phyloP scores from a whole-genome alignment of 2,329 filamentous ascomycete genomes.

The Paraconiothyrium sp. region DNA sequence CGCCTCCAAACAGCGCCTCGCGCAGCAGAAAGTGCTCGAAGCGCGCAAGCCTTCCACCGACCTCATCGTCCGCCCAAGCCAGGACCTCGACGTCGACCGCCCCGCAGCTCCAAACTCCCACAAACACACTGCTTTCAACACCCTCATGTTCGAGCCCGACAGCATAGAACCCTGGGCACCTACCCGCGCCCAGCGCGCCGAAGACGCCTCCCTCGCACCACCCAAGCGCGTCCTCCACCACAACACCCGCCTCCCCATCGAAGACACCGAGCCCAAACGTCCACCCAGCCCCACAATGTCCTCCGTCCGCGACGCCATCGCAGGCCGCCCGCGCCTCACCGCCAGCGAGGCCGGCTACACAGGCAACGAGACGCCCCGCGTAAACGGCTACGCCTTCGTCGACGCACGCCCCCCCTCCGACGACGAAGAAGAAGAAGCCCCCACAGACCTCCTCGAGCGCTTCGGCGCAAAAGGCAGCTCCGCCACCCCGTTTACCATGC shows the following conservation, averaged over 20 bases:
- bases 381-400: slow-evolving; percentile 95
- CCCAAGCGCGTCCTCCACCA: slow-evolving; percentile 81
- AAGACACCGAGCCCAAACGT: slow-evolving; percentile 53
- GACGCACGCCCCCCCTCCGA: slow-evolving; percentile 86
- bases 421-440: slow-evolving; percentile 47
- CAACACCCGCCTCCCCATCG: slow-evolving; percentile 79
- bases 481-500: slow-evolving; percentile 72
- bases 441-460: slow-evolving; percentile 55
- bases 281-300: slow-evolving; percentile 86
- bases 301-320: slow-evolving; percentile 82
- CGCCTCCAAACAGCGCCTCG: slow-evolving; percentile 68
- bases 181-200: slow-evolving; percentile 74
- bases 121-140: slow-evolving; percentile 77
- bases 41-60: slow-evolving; percentile 58
- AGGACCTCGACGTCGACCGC: slow-evolving; percentile 70
- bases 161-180: slow-evolving; percentile 63
- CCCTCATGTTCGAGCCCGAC: slow-evolving; percentile 84
- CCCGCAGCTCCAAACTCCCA: slow-evolving; percentile 80
- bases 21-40: slow-evolving; percentile 77
- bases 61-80: slow-evolving; percentile 60
- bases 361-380: slow-evolving; percentile 82
- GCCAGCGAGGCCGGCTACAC: slow-evolving; percentile 70
- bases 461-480: slow-evolving; percentile 47
- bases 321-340: slow-evolving; percentile 71
- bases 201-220: slow-evolving; percentile 75